Conservation (phyloP, 2,329 filamentous ascomycete genomes). For the Alternaria ethzedia region DNA sequence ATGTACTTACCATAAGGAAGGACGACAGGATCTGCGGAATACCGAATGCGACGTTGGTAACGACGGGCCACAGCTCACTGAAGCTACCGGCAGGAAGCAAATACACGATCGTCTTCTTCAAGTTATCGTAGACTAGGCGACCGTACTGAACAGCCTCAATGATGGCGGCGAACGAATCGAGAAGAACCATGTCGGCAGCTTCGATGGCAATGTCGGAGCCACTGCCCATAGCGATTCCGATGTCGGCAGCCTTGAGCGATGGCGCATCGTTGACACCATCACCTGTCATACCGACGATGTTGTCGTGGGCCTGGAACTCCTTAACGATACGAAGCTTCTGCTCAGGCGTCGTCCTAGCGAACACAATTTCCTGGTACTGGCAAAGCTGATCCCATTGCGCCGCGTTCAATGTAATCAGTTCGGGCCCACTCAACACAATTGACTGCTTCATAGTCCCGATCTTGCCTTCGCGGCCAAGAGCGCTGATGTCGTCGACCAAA, state of each 20-base stretch:
- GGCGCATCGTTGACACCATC: slow-evolving; percentile 60
- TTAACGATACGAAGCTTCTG: slow-evolving; percentile 82
- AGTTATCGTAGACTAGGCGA: slow-evolving; percentile 78
- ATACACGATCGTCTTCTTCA: slow-evolving; percentile 80
- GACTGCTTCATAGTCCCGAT: slow-evolving; percentile 28
- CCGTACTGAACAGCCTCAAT: slow-evolving; percentile 76
- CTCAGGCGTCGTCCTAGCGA: slow-evolving; percentile 74
- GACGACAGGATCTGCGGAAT: slow-evolving; percentile 75
- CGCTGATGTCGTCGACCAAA: slow-evolving; percentile 60
- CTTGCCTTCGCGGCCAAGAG: slow-evolving; percentile 53
- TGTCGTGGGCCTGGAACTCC: slow-evolving; percentile 68
- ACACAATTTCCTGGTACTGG: slow-evolving; percentile 74
- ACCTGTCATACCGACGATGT: slow-evolving; percentile 62
- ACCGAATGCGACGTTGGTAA: slow-evolving; percentile 75
- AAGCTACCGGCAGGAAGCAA: slow-evolving; percentile 76
- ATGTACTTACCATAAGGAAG: slow-evolving; percentile 65
- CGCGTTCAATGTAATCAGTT: slow-evolving; percentile 70
- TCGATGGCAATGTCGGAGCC: slow-evolving; percentile 68
- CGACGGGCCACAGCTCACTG: slow-evolving; percentile 75
- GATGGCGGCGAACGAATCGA: slow-evolving; percentile 74
- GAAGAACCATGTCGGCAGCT: slow-evolving; percentile 66
- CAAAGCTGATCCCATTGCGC: slow-evolving; percentile 72
- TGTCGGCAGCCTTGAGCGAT: slow-evolving; percentile 64
- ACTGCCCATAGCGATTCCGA: slow-evolving; percentile 65
- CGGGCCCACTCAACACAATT: slow-evolving; percentile 45